A percentile compares a stretch with the other conserved stretches of the same genome.
phyloP scores from a whole-genome alignment of 2,329 filamentous ascomycete species.

The Coleophoma crateriformis region DNA sequence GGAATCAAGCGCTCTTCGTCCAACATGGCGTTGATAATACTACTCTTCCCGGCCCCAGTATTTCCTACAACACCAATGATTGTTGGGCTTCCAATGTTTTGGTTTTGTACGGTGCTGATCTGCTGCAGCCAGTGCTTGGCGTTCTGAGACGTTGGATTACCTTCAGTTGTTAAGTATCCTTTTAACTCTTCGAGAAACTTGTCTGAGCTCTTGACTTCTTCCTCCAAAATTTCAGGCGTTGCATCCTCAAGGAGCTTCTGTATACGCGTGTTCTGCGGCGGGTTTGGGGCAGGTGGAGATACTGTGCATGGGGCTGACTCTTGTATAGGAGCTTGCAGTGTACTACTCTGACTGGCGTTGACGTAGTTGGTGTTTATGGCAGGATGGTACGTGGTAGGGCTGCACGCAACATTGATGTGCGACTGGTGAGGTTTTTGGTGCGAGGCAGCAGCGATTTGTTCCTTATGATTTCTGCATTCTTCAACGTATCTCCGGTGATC shows the following conservation, averaged over 20 bases:
- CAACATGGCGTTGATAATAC: constrained; percentile 28
- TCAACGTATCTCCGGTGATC: too few species aligned
- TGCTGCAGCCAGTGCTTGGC: constrained; percentile 19
- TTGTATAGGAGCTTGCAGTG: not conserved
- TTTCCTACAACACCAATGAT: constrained; percentile 21
- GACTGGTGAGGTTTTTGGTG: too few species aligned
- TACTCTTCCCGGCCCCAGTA: constrained; percentile 20
- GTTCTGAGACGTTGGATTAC: constrained; percentile 9
- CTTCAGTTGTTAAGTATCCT: constrained; percentile 9
- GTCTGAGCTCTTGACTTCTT: constrained; percentile 14
- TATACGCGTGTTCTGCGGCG: constrained; percentile 12
- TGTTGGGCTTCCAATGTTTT: constrained; percentile 16
- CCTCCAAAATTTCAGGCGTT: constrained; percentile 17
- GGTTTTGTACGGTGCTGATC: constrained; percentile 16
- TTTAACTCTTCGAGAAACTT: constrained; percentile 17
- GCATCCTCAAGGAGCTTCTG: constrained; percentile 15
- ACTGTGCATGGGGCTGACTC: not conserved
- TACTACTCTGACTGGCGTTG: too few species aligned
- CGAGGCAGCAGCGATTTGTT: too few species aligned
- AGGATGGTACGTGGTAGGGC: too few species aligned
- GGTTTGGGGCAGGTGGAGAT: not conserved
- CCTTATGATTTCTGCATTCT: too few species aligned
- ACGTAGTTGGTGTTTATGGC: too few species aligned
- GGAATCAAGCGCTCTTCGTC: constrained; percentile 39
- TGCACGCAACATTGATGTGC: too few species aligned